Base-by-base conservation (phyloP, 2,329 filamentous ascomycete genomes). In the Harringtonia lauricola region DNA sequence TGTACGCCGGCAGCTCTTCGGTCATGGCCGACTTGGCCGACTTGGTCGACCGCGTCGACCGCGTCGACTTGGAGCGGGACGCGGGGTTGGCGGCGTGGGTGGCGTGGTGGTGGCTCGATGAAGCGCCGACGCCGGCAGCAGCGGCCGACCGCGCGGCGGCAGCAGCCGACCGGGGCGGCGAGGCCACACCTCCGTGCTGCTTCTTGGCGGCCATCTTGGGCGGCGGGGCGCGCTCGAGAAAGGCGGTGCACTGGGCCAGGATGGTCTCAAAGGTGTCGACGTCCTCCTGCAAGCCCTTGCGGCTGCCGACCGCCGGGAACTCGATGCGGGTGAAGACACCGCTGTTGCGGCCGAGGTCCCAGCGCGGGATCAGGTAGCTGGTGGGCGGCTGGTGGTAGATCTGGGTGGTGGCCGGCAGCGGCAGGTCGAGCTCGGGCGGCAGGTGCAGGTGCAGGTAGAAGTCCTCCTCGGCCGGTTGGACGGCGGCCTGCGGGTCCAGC, bases 391-490 rank as follows among this genome's bases (percentile, higher is more conserved):
- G 87, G 62, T 95, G 88, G 65, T 95, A 96, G 60, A 98, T 92
- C 61, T 96, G 90, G 0, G 92, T 96, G 0, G 89, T 96, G 17
- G 90, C 90, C 13, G 92, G 92, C 14, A 96, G 73, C 7, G 92
- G 86, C 7, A 96, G 76, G 55, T 96, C 90, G 54, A 98, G 79
- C 70, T 95, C 90, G 18, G 90, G 90, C 14, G 90, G 89, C 10
- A 96, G 79, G 56, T 95, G 88, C 21, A 98, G 77, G 62, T 96
- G 90, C 6, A 98, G 79, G 61, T 96, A 96, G 67, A 95, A 96
- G 68, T 96, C 92, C 59, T 95, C 85, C 57, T 89, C 83, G 4
- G 74, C 71, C 2, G 35, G 9, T 14, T 40, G 30, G 26, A 30
- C 18, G 19, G 19, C 26, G 15, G 29, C 14, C 3, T 22, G 24